phyloP scores from a whole-genome alignment of 495 filamentous ascomycete species.

The Xanthoparmelia taractica region DNA sequence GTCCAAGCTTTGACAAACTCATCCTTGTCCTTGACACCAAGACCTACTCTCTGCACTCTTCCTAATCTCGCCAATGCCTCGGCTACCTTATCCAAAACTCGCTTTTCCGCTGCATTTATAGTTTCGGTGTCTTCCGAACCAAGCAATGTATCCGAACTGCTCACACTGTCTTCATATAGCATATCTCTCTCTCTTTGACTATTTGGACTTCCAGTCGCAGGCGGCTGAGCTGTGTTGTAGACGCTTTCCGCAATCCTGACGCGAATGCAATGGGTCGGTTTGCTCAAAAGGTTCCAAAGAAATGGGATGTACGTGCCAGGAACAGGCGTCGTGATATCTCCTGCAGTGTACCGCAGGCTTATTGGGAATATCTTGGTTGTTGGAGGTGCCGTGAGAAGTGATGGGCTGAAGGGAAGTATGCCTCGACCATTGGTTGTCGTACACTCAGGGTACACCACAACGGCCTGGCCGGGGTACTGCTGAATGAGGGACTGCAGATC shows the following conservation, averaged over 20 bases:
- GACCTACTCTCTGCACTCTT: slow-evolving; percentile 79
- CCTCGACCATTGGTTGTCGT: slow-evolving; percentile 89
- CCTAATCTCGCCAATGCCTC: slow-evolving; percentile 85
- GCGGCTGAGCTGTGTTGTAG: slow-evolving; percentile 34
- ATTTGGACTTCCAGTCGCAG: slow-evolving; percentile 34
- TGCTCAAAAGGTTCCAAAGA: slow-evolving; percentile 77
- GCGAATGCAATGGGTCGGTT: slow-evolving; percentile 79
- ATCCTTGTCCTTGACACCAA: slow-evolving; percentile 75
- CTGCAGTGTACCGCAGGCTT: slow-evolving; percentile 76
- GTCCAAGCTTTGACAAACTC: slow-evolving; percentile 67
- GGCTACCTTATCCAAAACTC: slow-evolving; percentile 62
- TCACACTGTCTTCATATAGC: slow-evolving; percentile 34
- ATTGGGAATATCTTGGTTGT: slow-evolving; percentile 76
- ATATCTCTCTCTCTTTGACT: slow-evolving; percentile 36
- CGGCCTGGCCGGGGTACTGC: slow-evolving; percentile 60
- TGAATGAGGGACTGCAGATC: slow-evolving; percentile 53
- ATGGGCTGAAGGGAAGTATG: slow-evolving; percentile 75
- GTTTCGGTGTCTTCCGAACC: slow-evolving; percentile 34
- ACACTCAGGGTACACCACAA: slow-evolving; percentile 86
- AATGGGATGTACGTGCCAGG: slow-evolving; percentile 62
- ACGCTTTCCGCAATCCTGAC: slow-evolving; percentile 77
- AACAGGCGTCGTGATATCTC: slow-evolving; percentile 84
- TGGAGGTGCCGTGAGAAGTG: slow-evolving; percentile 56
- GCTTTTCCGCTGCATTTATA: slow-evolving; percentile 49
- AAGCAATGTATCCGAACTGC: slow-evolving; percentile 31